These are phyloP conservation scores for Haplosporangium gracile DNA, from an alignment of 192 early-diverging fungal genomes.

Conservation along the genomic window DNA sequence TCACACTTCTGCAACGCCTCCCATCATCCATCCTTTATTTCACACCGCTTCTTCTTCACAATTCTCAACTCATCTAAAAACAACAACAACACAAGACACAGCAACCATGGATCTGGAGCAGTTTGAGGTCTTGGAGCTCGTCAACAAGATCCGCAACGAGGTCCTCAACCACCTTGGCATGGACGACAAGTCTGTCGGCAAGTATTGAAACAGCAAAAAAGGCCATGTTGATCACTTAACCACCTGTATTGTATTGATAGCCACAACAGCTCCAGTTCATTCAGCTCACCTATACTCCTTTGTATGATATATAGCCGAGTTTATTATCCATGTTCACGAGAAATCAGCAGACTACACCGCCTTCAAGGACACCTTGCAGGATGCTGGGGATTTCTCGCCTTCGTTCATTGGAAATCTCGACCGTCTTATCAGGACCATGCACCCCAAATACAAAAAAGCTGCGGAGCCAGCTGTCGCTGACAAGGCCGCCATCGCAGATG, in stretches of 20 bases:
- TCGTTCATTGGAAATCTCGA: slow-evolving; percentile 87
- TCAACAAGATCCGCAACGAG: slow-evolving; percentile 92
- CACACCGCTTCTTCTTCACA: background rate
- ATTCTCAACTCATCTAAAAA: background rate
- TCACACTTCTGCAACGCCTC: background rate
- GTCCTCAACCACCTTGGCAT: slow-evolving; percentile 93
- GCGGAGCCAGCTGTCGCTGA: slow-evolving; percentile 31
- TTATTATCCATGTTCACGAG: slow-evolving; percentile 88
- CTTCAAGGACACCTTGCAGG: slow-evolving; percentile 78
- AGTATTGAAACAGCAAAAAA: background rate
- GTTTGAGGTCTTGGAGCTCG: slow-evolving; percentile 90
- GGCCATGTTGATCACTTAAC: background rate
- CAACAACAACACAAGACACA: background rate
- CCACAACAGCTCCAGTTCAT: background rate
- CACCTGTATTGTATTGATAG: background rate
- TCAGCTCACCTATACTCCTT: background rate
- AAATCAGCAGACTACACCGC: slow-evolving; percentile 68
- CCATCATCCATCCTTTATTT: background rate
- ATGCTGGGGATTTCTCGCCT: slow-evolving; percentile 87
- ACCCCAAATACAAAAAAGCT: slow-evolving; percentile 67
- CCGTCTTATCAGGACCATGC: slow-evolving; percentile 89
- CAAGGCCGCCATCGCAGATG: slow-evolving; percentile 55
- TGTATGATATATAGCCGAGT: slow-evolving; percentile 75
- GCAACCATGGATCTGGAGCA: slow-evolving; percentile 72
- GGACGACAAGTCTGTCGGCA: slow-evolving; percentile 84